Base-by-base conservation (phyloP, 495 filamentous ascomycete species). In the Cairneyella variabilis region DNA sequence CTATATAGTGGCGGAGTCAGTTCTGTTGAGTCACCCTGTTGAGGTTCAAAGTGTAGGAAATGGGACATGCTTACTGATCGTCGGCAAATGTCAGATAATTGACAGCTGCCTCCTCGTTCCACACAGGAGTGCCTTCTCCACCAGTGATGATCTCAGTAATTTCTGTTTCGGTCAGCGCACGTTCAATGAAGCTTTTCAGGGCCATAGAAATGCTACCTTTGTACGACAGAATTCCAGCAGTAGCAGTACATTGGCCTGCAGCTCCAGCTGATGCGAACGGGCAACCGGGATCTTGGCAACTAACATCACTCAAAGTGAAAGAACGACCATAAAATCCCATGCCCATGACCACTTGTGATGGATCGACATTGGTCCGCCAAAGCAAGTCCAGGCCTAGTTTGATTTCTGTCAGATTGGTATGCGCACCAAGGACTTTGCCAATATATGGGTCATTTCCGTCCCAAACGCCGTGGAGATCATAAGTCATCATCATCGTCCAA, bases 341-440 rank as follows among this genome's bases (percentile, higher is more conserved):
- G 0, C 80, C 79, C 1, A 83, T 42, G 48, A 54, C 53, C 3
- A 83, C 63, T 47, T 77, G 67, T 3, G 9, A 14, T 26, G 41
- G 41, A 11, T 21, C 14, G 27, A 54, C 16, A 39, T 18, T 18
- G 12, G 8, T 77, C 59, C 78, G 78, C 80, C 2, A 80, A 59
- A 0, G 26, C 7, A 83, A 68, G 14, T 79, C 61, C 0, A 74
- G 18, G 0, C 65, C 71, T 1, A 53, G 18, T 10, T 79, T 52
- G 47, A 83, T 83, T 62, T 81, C 79, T 0, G 78, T 80, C 0
- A 80, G 48, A 53, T 83, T 82, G 1, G 77, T 79, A 53, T 83
- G 79, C 0, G 64, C 66, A 0, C 58, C 30, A 10, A 75, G 60
- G 32, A 63, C 47, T 11, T 44, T 30, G 1, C 74, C 77, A 21